These are phyloP conservation scores for Protostelium mycophagum DNA, from an alignment of 78 protist species.

Conservation along the genomic window DNA sequence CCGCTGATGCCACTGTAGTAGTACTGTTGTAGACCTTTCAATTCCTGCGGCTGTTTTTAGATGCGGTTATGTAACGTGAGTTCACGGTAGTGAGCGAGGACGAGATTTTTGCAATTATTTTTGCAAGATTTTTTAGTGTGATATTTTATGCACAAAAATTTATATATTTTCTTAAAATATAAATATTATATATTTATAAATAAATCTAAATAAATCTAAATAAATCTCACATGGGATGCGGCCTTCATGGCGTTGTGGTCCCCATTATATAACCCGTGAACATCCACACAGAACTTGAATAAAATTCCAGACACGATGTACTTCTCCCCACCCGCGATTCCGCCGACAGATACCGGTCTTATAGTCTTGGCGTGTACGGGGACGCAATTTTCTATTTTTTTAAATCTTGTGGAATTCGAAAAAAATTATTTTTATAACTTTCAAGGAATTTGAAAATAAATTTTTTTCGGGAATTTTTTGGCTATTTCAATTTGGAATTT, in stretches of 20 bases:
- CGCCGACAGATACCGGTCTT: slow-evolving; percentile 65
- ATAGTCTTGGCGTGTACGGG: slow-evolving; percentile 43
- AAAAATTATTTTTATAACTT: too few species aligned
- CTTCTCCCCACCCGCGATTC: slow-evolving; percentile 72
- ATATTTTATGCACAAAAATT: too few species aligned
- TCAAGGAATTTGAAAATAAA: too few species aligned
- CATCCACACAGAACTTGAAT: slow-evolving; percentile 66
- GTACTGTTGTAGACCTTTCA: slow-evolving; percentile 49
- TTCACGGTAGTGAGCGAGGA: too few species aligned
- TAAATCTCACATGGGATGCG: slow-evolving; percentile 29
- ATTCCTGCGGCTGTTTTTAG: too few species aligned
- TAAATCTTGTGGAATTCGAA: not conserved
- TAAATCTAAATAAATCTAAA: not conserved
- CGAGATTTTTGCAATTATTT: too few species aligned
- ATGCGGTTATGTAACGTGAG: too few species aligned
- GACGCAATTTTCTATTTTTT: slow-evolving; percentile 20
- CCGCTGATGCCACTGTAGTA: slow-evolving; percentile 46
- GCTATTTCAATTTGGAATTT: too few species aligned
- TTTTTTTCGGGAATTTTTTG: too few species aligned
- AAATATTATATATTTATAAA: too few species aligned
- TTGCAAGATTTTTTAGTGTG: too few species aligned
- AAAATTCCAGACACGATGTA: slow-evolving; percentile 59
- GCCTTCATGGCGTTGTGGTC: slow-evolving; percentile 71
- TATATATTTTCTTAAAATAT: too few species aligned
- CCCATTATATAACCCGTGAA: slow-evolving; percentile 46